A percentile compares a stretch with the other conserved stretches of the same genome.
Evolutionary conservation across 2,329 filamentous ascomycete genomes (phyloP).

Genomic region (Pleoardoris graminearum): DNA sequence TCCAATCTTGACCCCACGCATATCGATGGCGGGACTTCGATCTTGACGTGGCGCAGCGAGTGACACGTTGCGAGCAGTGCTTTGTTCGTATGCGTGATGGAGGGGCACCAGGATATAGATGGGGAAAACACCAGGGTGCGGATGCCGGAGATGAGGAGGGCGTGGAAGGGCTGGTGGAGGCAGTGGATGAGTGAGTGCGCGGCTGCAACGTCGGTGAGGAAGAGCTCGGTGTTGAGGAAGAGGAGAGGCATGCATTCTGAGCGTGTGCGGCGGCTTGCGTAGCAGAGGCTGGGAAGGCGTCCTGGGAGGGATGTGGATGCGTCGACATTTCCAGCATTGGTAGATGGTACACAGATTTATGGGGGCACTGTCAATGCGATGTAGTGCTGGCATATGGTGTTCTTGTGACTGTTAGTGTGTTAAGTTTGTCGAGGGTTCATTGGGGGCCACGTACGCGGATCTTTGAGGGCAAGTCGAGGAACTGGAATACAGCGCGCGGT

Average conservation of each 20-base stretch:
- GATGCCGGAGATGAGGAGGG: background rate
- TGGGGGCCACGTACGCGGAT: background rate
- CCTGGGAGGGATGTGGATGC: background rate
- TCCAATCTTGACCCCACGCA: background rate
- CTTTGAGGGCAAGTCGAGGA: background rate
- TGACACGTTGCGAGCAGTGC: background rate
- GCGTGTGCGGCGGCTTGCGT: background rate
- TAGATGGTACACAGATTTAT: background rate
- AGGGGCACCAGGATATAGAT: slow-evolving; percentile 1
- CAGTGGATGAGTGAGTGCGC: background rate
- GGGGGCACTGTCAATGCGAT: background rate
- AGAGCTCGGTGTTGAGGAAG: background rate
- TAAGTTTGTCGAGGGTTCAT: background rate
- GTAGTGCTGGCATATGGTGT: background rate
- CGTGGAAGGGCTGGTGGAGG: background rate
- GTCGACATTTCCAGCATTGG: background rate
- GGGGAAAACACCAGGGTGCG: background rate
- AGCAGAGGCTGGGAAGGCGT: slow-evolving; percentile 2
- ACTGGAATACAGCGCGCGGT: background rate
- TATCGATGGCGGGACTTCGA: background rate
- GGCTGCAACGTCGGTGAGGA: background rate
- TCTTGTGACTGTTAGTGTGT: background rate
- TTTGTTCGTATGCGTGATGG: background rate
- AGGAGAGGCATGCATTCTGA: background rate
- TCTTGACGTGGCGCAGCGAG: slow-evolving; percentile 2